Conservation (phyloP, 495 filamentous ascomycete species). For the Podospora pseudocomata region DNA sequence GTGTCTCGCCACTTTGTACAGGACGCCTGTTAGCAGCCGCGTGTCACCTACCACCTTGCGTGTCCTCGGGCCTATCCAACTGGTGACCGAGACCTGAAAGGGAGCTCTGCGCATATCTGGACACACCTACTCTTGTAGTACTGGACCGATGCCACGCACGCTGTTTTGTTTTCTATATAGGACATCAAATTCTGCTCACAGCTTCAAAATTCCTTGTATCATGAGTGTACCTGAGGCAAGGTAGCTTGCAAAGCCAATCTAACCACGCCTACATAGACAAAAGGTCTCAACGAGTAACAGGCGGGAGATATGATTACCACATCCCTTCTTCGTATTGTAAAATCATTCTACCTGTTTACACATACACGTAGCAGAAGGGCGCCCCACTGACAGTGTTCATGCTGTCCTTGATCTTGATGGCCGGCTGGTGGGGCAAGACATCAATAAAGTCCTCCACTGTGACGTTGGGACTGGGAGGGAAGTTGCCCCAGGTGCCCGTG, state of each 20-base stretch:
- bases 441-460: conserved; percentile 30
- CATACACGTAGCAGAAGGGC: conserved; percentile 30
- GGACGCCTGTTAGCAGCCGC: neutral
- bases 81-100: neutral
- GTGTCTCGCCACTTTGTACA: neutral
- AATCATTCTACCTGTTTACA: conserved; percentile 7
- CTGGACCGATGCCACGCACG: too few relatives aligned
- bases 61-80: neutral
- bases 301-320: too few relatives aligned
- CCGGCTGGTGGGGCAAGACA: conserved; percentile 18
- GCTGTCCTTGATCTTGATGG: conserved; percentile 27
- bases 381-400: conserved; percentile 29
- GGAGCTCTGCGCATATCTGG: neutral
- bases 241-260: too few relatives aligned
- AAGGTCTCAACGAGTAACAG: too few relatives aligned
- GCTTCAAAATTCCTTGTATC: too few relatives aligned
- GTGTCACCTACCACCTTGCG: neutral
- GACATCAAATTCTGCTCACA: too few relatives aligned
- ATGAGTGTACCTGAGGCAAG: too few relatives aligned
- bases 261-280: too few relatives aligned
- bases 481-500: conserved; percentile 32
- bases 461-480: conserved; percentile 36
- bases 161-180: too few relatives aligned
- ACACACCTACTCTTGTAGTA: too few relatives aligned
- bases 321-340: too few relatives aligned